These are phyloP conservation scores for Parsonsia alboflavescens DNA, from an alignment of 257 asterid genomes.

Conservation along the genomic window DNA sequence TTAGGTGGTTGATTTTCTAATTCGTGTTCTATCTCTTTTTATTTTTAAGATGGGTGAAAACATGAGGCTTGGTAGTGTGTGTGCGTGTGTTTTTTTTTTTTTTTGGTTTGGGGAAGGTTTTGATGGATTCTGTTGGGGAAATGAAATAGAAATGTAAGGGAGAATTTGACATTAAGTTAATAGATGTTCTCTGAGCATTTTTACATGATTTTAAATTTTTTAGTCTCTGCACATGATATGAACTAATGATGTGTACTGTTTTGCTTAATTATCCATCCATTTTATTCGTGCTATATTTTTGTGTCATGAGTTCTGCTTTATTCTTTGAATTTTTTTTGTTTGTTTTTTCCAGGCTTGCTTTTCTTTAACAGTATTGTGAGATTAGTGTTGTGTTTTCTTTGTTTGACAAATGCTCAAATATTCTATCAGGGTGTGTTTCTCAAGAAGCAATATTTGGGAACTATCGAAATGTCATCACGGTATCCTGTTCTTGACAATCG, in stretches of 20 bases:
- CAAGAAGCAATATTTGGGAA: constrained; percentile 15
- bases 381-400: not conserved
- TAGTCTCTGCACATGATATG: not conserved
- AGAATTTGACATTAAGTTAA: not conserved
- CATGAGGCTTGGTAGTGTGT: too few relatives aligned
- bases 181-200: not conserved
- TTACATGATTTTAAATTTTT: not conserved
- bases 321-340: not conserved
- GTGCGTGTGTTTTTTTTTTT: too few relatives aligned
- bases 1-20: not conserved
- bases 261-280: not conserved
- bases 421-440: constrained; percentile 27
- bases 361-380: not conserved
- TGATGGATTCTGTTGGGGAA: not conserved
- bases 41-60: not conserved
- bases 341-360: not conserved
- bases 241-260: not conserved
- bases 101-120: not conserved
- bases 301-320: not conserved
- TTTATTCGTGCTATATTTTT: not conserved
- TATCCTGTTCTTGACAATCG: constrained; percentile 54
- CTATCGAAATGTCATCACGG: constrained; percentile 64
- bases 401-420: not conserved
- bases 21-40: not conserved
- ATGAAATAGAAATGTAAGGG: not conserved